Base-by-base conservation (phyloP, 495 filamentous ascomycete genomes). In the Cudoniella acicularis region DNA sequence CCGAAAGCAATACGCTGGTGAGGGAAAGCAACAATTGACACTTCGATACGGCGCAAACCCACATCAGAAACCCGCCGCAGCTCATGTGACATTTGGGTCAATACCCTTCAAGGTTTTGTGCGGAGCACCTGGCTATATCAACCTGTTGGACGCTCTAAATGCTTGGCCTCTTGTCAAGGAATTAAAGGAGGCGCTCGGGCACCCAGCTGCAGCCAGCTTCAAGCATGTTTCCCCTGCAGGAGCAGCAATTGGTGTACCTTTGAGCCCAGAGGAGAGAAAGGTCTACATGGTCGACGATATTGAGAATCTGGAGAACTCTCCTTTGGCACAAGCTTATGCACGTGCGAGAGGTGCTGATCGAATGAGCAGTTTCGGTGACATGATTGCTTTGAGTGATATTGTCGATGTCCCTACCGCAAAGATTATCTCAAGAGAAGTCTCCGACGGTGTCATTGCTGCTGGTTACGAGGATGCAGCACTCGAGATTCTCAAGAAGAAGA, bases 231-330 rank as follows among this genome's bases (percentile, higher is more conserved):
- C 95, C 3, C 94, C 94, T 8, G 94, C 94, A 41, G 94, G 94
- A 63, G 94, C 94, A 49, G 94, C 94, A 54, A 91, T 98, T 67
- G 94, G 92, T 60, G 81, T 92, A 21, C 89, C 89, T 36, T 80
- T 98, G 64, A 90, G 74, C 58, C 84, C 90, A 52, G 86, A 88
- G 52, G 94, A 98, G 80, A 84, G 88, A 75, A 92, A 95, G 77
- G 93, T 97, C 24, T 98, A 94, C 77, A 96, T 98, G 83, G 95
- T 98, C 25, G 90, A 96, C 60, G 95, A 97, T 71, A 93, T 98
- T 67, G 83, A 87, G 53, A 90, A 87, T 52, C 82, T 98, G 49
- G 88, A 94, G 70, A 82, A 83, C 21, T 97, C 92, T 16, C 80
- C 77, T 16, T 83, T 98, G 25, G 94, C 94, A 40, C 91, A 93